Percentiles rank a stretch among this genome's conserved stretches.
phyloP scores from a whole-genome alignment of 164 flowering plant species.

The Umbellularia californica region DNA sequence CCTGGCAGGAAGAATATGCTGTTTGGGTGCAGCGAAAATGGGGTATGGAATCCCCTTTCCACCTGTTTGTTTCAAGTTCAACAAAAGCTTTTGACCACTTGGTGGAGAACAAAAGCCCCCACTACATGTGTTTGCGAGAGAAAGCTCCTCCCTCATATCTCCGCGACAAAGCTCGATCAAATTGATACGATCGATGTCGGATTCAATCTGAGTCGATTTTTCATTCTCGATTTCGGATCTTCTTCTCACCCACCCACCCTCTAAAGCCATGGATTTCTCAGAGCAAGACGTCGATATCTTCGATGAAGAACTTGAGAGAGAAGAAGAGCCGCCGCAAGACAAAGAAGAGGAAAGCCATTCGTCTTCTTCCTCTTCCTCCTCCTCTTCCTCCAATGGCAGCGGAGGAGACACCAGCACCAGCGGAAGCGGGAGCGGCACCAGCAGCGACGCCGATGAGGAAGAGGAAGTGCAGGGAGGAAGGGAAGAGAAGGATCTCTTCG shows the following conservation, averaged over 20 bases:
- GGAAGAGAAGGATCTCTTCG: constrained; percentile 72
- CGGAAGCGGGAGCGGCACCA: constrained; percentile 30
- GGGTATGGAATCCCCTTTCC: too few relatives aligned
- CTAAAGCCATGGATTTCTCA: constrained; percentile 46
- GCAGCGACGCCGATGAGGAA: constrained; percentile 38
- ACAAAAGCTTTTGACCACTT: too few relatives aligned
- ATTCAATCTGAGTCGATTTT: neutral
- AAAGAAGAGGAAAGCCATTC: constrained; percentile 21
- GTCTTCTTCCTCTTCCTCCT: constrained; percentile 46
- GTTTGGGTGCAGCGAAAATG: too few relatives aligned
- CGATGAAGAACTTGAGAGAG: constrained; percentile 55
- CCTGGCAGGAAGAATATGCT: too few relatives aligned
- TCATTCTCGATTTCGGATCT: neutral
- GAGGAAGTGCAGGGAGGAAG: constrained; percentile 25
- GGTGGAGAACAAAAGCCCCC: too few relatives aligned
- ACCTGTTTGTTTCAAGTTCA: too few relatives aligned
- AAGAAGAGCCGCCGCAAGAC: constrained; percentile 10
- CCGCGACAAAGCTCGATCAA: too few relatives aligned
- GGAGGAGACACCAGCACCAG: constrained; percentile 25
- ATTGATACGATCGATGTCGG: neutral
- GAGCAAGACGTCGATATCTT: constrained; percentile 50
- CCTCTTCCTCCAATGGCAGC: constrained; percentile 43
- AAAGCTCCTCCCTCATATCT: too few relatives aligned
- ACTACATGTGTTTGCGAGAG: too few relatives aligned
- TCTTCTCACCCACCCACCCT: neutral